These are phyloP conservation scores for Silybum marianum DNA, from an alignment of 129 eudicot genomes.

Conservation along the genomic window DNA sequence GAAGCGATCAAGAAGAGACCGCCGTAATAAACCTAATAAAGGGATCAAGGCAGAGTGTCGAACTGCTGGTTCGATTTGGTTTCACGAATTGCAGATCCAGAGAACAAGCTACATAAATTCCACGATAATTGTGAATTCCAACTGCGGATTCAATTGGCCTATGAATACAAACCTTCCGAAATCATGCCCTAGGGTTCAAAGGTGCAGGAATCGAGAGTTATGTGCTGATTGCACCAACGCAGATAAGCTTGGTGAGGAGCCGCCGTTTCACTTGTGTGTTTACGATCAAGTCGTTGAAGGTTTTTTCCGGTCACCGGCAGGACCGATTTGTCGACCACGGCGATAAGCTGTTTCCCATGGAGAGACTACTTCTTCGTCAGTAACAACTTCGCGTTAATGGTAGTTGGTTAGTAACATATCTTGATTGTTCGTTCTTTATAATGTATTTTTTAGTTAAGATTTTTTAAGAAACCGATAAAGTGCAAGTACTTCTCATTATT, in stretches of 20 bases:
- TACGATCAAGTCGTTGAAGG: conserved; percentile 26
- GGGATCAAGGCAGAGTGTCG: background rate
- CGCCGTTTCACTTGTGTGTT: conserved; percentile 47
- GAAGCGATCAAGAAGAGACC: conserved; percentile 43
- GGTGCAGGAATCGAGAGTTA: background rate
- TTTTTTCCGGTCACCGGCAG: conserved; percentile 33
- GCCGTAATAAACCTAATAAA: conserved; percentile 18
- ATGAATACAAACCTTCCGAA: background rate
- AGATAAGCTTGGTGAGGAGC: conserved; percentile 1
- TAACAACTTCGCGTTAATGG: too few relatives aligned
- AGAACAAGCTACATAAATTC: conserved; percentile 20
- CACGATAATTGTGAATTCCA: background rate
- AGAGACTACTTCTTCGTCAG: too few relatives aligned
- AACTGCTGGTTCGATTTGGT: background rate
- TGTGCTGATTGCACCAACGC: conserved; percentile 38
- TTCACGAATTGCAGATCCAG: conserved; percentile 24
- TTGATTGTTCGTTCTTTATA: too few relatives aligned
- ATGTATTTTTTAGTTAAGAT: too few relatives aligned
- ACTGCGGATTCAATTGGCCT: background rate
- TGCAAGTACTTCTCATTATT: too few relatives aligned
- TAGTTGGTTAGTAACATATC: too few relatives aligned
- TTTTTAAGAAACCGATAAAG: too few relatives aligned
- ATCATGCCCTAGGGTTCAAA: background rate
- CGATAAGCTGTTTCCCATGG: background rate
- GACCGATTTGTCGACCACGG: conserved; percentile 42